These are phyloP conservation scores for Irpex sp. DNA, from an alignment of 1,284 basidiomycete genomes.

Conservation along the genomic window DNA sequence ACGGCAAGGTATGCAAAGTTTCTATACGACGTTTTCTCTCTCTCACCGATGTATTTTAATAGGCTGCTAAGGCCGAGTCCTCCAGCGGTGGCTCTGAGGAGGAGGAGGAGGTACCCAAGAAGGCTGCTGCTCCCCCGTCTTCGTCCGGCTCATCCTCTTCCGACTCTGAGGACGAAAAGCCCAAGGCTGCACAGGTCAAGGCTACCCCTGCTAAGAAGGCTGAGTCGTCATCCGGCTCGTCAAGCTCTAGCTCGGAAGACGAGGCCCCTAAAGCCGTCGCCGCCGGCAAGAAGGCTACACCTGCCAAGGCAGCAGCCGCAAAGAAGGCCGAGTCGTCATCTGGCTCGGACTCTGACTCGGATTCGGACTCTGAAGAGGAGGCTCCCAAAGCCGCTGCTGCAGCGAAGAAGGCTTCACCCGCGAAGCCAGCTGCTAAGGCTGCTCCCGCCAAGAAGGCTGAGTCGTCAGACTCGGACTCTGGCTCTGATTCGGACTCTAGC, in stretches of 20 bases:
- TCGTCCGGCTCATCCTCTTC: constrained; percentile 9
- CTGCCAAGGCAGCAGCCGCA: constrained; percentile 11
- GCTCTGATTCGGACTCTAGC: not conserved
- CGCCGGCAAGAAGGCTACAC: constrained; percentile 29
- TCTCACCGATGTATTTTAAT: not conserved
- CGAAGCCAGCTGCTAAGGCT: constrained; percentile 25
- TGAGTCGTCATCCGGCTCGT: constrained; percentile 19
- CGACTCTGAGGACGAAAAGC: constrained; percentile 32
- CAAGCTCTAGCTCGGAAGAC: constrained; percentile 22
- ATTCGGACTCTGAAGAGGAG: constrained; percentile 8
- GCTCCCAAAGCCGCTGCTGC: constrained; percentile 15
- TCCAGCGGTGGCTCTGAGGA: constrained; percentile 9
- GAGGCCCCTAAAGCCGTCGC: constrained; percentile 26
- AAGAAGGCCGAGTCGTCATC: constrained; percentile 10
- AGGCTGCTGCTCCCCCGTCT: constrained; percentile 10
- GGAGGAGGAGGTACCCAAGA: constrained; percentile 8
- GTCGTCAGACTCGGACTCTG: constrained; percentile 1
- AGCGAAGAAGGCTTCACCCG: constrained; percentile 12
- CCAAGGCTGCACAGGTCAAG: constrained; percentile 35
- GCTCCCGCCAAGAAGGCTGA: constrained; percentile 20
- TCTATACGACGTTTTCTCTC: not conserved
- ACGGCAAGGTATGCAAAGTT: constrained; percentile 18
- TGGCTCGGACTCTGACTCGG: constrained; percentile 7
- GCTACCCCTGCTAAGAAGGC: constrained; percentile 26
- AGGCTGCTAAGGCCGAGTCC: constrained; percentile 11